Conservation (phyloP, 495 filamentous ascomycete species). For the Parathielavia appendiculata region DNA sequence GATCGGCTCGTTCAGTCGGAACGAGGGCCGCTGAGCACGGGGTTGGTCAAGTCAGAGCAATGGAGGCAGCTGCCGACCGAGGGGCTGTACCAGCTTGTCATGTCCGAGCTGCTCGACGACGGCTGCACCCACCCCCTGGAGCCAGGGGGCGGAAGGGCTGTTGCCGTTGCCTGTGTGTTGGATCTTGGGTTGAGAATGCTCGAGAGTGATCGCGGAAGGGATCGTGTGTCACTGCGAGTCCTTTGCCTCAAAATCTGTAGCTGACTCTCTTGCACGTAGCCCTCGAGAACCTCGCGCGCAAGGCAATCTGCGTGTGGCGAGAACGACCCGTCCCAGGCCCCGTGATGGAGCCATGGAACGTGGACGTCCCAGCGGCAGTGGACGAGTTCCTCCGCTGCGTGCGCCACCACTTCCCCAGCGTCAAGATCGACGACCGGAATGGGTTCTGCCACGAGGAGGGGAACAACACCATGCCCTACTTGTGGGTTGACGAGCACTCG, state of each 20-base stretch:
- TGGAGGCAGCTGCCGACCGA: conserved; percentile 10
- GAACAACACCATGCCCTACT: conserved; percentile 2
- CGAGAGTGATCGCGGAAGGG: conserved; percentile 16
- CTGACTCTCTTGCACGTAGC: conserved; percentile 10
- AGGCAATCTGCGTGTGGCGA: conserved; percentile 18
- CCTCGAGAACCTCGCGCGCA: conserved; percentile 19
- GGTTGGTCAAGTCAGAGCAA: conserved; percentile 8
- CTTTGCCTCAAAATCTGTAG: too few relatives aligned
- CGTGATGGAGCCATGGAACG: not conserved
- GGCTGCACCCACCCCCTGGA: conserved; percentile 15
- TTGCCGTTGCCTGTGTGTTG: conserved; percentile 19
- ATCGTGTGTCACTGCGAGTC: conserved; percentile 2
- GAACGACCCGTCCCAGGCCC: conserved; percentile 13
- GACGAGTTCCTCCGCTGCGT: conserved; percentile 20
- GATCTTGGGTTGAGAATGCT: conserved; percentile 25
- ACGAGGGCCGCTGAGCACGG: not conserved
- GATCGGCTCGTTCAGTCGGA: not conserved
- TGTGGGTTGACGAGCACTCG: conserved; percentile 11
- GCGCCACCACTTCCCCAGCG: conserved; percentile 18
- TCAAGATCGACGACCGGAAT: conserved; percentile 20
- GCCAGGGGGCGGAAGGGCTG: conserved; percentile 13
- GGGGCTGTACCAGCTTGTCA: conserved; percentile 22
- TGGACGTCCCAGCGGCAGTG: conserved; percentile 12
- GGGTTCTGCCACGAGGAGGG: conserved; percentile 17
- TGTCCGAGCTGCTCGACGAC: conserved; percentile 21